Evolutionary conservation across 805 yeast genomes (phyloP), one percentile per base, ranked within the genome.

Genomic region (Zygoascus bituminiphila): DNA sequence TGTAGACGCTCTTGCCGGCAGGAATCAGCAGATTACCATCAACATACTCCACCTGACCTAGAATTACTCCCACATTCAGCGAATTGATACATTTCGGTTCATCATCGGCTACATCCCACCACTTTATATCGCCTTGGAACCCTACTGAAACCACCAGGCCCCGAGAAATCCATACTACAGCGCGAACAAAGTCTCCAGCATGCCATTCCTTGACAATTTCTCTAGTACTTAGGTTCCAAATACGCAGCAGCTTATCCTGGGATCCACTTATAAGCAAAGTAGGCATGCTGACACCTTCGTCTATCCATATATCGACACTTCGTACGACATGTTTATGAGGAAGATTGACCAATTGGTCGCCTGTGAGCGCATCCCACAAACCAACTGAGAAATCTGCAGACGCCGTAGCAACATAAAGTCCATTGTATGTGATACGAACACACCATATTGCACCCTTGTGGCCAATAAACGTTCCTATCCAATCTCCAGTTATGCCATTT

Each of bases 361-460:
- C 62, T 5, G 49, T 47, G 15, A 35, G 21, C 5, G 61, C 44
- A 20, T 54, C 43, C 63, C 63, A 59, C 22, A 58, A 46, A 17
- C 42, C 57, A 36, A 51, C 65, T 5, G 67, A 46, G 53, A 62
- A 64, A 44, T 64, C 68, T 2, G 68, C 67, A 44, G 66, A 58
- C 2, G 66, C 61, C 5, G 67, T 61, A 15, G 57, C 53, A 5
- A 62, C 62, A 21, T 44, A 45, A 5, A 33, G 22, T 12, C 57
- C 62, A 29, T 53, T 55, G 4, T 51, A 38, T 41, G 58, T 54
- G 42, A 64, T 46, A 12, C 59, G 51, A 9, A 63, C 52, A 35
- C 64, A 59, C 65, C 67, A 61, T 5, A 57, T 60, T 2, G 68
- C 63, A 2, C 68, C 68, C 46, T 62, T 62, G 42, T 64, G 68